phyloP scores from a whole-genome alignment of 805 yeast species.

The Ogataea haglerorum region DNA sequence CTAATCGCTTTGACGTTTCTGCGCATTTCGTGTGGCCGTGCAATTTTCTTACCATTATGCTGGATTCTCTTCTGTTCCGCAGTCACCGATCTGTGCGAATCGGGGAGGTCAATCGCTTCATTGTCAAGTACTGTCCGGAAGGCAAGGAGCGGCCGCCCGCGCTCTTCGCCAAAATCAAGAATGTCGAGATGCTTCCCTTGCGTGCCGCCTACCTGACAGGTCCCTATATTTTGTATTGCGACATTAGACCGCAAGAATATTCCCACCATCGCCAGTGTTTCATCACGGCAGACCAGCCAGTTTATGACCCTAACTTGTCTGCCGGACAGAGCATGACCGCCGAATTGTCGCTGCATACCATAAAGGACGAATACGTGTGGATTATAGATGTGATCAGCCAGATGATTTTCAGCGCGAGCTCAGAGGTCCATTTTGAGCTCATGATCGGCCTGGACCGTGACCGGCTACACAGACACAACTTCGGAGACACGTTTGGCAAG shows the following conservation, averaged over 20 bases:
- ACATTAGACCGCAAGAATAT: conserved; percentile 68
- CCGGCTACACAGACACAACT: conserved; percentile 26
- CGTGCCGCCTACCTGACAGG: conserved; percentile 87
- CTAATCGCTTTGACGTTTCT: background rate
- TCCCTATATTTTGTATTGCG: conserved; percentile 83
- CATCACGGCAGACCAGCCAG: conserved; percentile 75
- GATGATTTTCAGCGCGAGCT: conserved; percentile 64
- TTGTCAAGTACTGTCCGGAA: conserved; percentile 46
- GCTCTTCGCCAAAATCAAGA: conserved; percentile 60
- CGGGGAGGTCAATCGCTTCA: conserved; percentile 58
- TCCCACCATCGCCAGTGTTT: conserved; percentile 49
- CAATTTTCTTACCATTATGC: conserved; percentile 3
- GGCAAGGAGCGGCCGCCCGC: conserved; percentile 15
- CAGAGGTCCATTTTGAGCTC: conserved; percentile 66
- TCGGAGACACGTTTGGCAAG: conserved; percentile 24
- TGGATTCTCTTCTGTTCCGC: conserved; percentile 21
- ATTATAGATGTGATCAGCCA: conserved; percentile 78
- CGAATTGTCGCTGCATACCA: conserved; percentile 62
- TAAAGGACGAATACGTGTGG: conserved; percentile 66
- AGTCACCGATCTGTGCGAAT: conserved; percentile 42
- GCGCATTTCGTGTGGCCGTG: conserved; percentile 10
- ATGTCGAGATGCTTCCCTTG: conserved; percentile 66
- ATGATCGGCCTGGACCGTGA: conserved; percentile 47
- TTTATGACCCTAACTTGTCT: conserved; percentile 64
- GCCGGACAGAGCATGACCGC: conserved; percentile 64